phyloP scores from a whole-genome alignment of 306 rosid species.

The cucumber (Cucumis sativus) region Cucumber_9930_V3 NC_026657.2:7094001-7094500 shows the following conservation, averaged over 20 bases:
- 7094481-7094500: conserved; percentile 76
- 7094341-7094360: conserved; percentile 88
- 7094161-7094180: conserved; percentile 88
- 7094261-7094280: conserved; percentile 93
- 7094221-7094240: conserved; percentile 95
- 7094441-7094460: conserved; percentile 97
- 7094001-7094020: conserved; percentile 77
- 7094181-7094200: conserved; percentile 89
- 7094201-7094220: conserved; percentile 62
- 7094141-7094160: conserved; percentile 90
- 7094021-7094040: conserved; percentile 85
- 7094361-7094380: conserved; percentile 90
- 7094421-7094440: conserved; percentile 92
- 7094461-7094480: conserved; percentile 78
- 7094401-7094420: conserved; percentile 86
- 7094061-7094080: conserved; percentile 60
- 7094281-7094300: conserved; percentile 99
- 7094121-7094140: conserved; percentile 94
- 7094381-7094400: conserved; percentile 66
- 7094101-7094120: conserved; percentile 84
- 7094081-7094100: conserved; percentile 45
- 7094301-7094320: conserved; percentile 88
- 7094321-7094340: conserved; percentile 94
- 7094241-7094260: conserved; percentile 97
- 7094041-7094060: conserved; percentile 95